phyloP scores from a whole-genome alignment of 2,329 filamentous ascomycete genomes.

The Cordyceps pruinosa region DNA sequence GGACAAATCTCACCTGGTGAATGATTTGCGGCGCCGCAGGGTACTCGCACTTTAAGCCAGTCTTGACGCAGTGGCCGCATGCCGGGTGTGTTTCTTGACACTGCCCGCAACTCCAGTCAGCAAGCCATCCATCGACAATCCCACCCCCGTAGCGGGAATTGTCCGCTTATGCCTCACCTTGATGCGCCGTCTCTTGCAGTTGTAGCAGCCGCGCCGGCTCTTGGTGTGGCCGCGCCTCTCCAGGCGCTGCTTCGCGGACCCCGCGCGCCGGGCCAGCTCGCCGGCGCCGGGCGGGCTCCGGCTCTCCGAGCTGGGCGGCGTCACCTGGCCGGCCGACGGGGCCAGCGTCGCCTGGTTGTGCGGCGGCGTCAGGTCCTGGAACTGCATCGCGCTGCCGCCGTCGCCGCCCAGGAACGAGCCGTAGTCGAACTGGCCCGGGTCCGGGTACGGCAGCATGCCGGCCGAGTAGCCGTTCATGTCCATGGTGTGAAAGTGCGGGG shows the following conservation, averaged over 20 bases:
- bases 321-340: conserved; percentile 25
- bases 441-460: conserved; percentile 24
- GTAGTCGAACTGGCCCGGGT: conserved; percentile 33
- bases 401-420: conserved; percentile 29
- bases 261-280: conserved; percentile 15
- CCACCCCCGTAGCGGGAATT: not conserved
- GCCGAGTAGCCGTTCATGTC: conserved; percentile 23
- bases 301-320: conserved; percentile 24
- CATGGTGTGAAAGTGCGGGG: conserved; percentile 19
- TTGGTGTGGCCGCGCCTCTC: conserved; percentile 60
- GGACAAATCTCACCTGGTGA: conserved; percentile 37
- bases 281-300: conserved; percentile 20
- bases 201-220: conserved; percentile 58
- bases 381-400: conserved; percentile 11
- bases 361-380: conserved; percentile 5
- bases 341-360: conserved; percentile 17
- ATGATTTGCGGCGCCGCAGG: conserved; percentile 43
- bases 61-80: conserved; percentile 58
- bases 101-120: conserved; percentile 30
- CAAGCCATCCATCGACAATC: not conserved
- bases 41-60: conserved; percentile 57
- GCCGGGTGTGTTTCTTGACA: conserved; percentile 60
- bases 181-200: conserved; percentile 60
- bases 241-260: conserved; percentile 31
- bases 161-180: conserved; percentile 44